Conservation (phyloP, 2,329 filamentous ascomycete genomes). For the Cryoendolithus antarcticus region DNA sequence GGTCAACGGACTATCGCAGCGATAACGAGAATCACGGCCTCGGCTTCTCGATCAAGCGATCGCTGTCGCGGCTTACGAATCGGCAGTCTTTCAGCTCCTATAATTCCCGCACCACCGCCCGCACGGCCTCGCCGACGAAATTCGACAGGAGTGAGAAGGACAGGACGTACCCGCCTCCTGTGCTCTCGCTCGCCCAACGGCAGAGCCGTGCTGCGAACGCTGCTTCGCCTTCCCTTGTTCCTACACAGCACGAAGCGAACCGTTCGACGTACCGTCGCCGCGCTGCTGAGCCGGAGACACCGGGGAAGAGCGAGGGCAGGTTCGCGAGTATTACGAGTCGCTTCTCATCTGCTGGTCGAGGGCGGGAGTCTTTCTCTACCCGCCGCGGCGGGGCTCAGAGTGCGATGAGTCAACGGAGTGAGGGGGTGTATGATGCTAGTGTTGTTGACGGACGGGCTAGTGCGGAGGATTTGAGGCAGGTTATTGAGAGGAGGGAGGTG, state of each 20-base stretch:
- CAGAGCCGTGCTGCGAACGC: background rate
- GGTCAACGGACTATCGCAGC: background rate
- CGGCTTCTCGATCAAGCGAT: slow-evolving; percentile 29
- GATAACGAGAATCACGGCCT: slow-evolving; percentile 23
- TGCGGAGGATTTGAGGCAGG: slow-evolving; percentile 68
- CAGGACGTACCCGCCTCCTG: slow-evolving; percentile 24
- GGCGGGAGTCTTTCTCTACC: slow-evolving; percentile 35
- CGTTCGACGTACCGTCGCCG: slow-evolving; percentile 2
- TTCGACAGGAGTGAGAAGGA: background rate
- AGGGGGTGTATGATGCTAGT: slow-evolving; percentile 50
- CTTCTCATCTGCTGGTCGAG: slow-evolving; percentile 19
- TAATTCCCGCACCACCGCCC: slow-evolving; percentile 10
- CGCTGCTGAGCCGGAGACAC: background rate
- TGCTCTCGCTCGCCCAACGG: slow-evolving; percentile 18
- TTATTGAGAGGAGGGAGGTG: slow-evolving; percentile 65
- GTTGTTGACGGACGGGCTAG: slow-evolving; percentile 53
- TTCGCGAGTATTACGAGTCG: slow-evolving; percentile 22
- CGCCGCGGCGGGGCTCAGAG: slow-evolving; percentile 32
- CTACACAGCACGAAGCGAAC: slow-evolving; percentile 3
- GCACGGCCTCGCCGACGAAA: slow-evolving; percentile 21
- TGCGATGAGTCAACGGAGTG: slow-evolving; percentile 17
- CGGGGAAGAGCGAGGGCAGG: background rate
- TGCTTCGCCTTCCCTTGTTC: slow-evolving; percentile 3
- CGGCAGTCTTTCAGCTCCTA: slow-evolving; percentile 27
- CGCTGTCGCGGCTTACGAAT: slow-evolving; percentile 47